A percentile compares a stretch with the other conserved stretches of the same genome.
Evolutionary conservation across 345 rosid genomes (phyloP).

Genomic region (Salix exigua): DNA sequence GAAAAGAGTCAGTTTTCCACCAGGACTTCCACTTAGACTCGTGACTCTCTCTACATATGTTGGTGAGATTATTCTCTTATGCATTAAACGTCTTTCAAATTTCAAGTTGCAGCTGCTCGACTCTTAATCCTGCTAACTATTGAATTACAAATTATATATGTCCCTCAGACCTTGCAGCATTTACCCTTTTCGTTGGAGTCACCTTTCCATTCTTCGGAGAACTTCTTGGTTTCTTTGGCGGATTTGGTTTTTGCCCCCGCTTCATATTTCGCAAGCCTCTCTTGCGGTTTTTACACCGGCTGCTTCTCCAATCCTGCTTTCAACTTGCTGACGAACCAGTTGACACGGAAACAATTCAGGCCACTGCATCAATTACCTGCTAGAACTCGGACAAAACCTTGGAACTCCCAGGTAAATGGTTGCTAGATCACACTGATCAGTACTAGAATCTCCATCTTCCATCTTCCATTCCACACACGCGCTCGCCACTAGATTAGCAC

Average conservation of each 20-base stretch:
- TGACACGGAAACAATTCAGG: no score
- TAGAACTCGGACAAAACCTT: no score
- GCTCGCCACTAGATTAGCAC: no score
- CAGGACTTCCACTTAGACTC: slow-evolving; percentile 55
- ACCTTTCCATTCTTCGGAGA: slow-evolving; percentile 96
- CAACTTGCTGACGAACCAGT: no score
- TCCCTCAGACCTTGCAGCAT: slow-evolving; percentile 41
- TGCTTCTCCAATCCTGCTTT: no score
- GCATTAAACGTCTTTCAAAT: not conserved
- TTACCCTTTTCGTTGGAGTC: slow-evolving; percentile 76
- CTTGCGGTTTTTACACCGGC: no score
- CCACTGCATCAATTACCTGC: no score
- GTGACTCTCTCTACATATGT: slow-evolving; percentile 74
- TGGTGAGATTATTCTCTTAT: slow-evolving; percentile 39
- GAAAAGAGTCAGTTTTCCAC: slow-evolving; percentile 49
- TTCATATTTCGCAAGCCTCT: slow-evolving; percentile 70
- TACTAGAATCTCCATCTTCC: no score
- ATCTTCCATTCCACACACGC: no score
- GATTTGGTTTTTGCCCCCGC: slow-evolving; percentile 96
- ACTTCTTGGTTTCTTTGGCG: slow-evolving; percentile 94
- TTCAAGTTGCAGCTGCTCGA: not conserved
- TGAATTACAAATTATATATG: not conserved
- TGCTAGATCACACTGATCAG: no score
- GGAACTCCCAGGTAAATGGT: no score
- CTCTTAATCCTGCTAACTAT: not conserved